Conservation (phyloP, 768 basidiomycete species). For the Amanita polypyramis region DNA sequence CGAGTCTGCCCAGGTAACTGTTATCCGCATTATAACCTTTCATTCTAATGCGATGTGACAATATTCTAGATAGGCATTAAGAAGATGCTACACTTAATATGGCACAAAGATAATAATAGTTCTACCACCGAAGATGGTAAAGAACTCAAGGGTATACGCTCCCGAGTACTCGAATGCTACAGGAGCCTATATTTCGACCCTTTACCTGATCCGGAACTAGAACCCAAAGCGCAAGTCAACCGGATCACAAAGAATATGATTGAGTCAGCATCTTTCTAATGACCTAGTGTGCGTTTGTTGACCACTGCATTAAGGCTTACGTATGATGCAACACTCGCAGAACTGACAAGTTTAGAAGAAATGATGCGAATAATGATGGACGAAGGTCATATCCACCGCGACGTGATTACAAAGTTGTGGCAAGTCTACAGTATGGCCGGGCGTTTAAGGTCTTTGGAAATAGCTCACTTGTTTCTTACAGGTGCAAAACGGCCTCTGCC, state of each 20-base stretch:
- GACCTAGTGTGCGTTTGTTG: background rate
- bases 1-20: constrained; percentile 57
- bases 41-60: too few species aligned
- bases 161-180: constrained; percentile 84
- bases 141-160: constrained; percentile 82
- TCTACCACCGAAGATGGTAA: constrained; percentile 53
- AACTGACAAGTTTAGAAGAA: constrained; percentile 92
- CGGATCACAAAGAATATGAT: constrained; percentile 96
- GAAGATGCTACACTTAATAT: constrained; percentile 95
- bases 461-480: constrained; percentile 18
- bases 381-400: constrained; percentile 69
- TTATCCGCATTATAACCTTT: background rate
- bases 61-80: constrained; percentile 67
- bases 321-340: constrained; percentile 86
- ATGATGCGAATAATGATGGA: constrained; percentile 97
- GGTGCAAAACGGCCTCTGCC: constrained; percentile 71
- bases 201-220: constrained; percentile 53
- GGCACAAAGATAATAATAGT: constrained; percentile 86
- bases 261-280: constrained; percentile 45
- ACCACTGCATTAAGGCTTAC: constrained; percentile 50
- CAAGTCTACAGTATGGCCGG: constrained; percentile 70
- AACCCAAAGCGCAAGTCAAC: constrained; percentile 79
- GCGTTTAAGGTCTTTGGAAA: background rate
- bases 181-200: constrained; percentile 82
- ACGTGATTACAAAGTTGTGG: constrained; percentile 90